Conservation (phyloP, 306 rosid species). For the Ormosia semicastrata region DNA sequence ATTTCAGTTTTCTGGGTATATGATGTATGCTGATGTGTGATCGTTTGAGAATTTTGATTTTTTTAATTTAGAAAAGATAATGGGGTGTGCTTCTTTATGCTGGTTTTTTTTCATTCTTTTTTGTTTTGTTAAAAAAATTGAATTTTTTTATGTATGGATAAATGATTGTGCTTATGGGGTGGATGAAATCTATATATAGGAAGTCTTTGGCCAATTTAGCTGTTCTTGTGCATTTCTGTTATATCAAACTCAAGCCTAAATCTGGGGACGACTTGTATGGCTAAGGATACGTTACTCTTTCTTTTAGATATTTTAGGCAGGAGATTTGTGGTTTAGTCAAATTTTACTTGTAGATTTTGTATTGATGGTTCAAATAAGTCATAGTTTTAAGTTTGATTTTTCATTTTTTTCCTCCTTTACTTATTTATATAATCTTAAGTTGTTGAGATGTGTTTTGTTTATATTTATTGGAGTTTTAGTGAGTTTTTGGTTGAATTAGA, state of each 20-base stretch:
- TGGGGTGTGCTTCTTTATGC: conserved; percentile 24
- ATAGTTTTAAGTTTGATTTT: conserved; percentile 25
- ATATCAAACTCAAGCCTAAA: conserved; percentile 40
- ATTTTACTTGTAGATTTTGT: conserved; percentile 37
- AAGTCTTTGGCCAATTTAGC: conserved; percentile 33
- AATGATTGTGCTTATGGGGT: conserved; percentile 29
- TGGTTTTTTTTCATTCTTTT: conserved; percentile 19
- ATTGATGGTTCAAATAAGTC: conserved; percentile 40
- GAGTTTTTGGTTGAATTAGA: conserved; percentile 47
- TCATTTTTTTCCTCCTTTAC: not conserved
- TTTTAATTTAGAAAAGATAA: not conserved
- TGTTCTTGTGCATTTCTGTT: conserved; percentile 32
- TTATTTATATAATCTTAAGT: conserved; percentile 22
- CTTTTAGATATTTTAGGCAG: conserved; percentile 36
- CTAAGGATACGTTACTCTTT: conserved; percentile 25
- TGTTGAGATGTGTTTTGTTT: conserved; percentile 28
- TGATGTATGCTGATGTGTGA: conserved; percentile 3
- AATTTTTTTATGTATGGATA: not conserved
- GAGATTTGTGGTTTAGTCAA: conserved; percentile 47
- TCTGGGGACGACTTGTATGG: conserved; percentile 47
- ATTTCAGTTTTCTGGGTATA: conserved; percentile 12
- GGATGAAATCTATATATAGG: conserved; percentile 33
- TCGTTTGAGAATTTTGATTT: conserved; percentile 3
- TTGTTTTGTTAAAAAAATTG: not conserved
- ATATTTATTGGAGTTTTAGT: conserved; percentile 34